Conservation (phyloP, 2,329 filamentous ascomycete species). For the Ramichloridium luteum region DNA sequence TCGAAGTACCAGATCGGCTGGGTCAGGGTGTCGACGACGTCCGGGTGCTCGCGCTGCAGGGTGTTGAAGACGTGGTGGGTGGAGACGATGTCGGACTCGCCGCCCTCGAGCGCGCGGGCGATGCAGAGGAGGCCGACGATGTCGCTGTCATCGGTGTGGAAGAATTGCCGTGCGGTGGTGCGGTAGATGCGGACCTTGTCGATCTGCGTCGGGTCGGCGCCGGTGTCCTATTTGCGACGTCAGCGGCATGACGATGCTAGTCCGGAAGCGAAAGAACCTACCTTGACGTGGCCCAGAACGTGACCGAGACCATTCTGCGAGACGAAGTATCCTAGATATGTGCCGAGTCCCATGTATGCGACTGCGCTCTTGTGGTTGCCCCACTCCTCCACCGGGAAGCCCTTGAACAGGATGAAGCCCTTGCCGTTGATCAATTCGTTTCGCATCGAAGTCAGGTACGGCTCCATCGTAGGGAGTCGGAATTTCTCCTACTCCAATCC, state of each 20-base stretch:
- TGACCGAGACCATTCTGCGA: constrained; percentile 77
- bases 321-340: constrained; percentile 77
- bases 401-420: constrained; percentile 82
- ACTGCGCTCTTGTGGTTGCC: constrained; percentile 66
- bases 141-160: constrained; percentile 74
- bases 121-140: constrained; percentile 76
- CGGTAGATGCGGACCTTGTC: constrained; percentile 84
- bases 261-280: constrained; percentile 28
- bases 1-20: constrained; percentile 85
- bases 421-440: constrained; percentile 68
- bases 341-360: constrained; percentile 76
- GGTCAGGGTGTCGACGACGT: constrained; percentile 63
- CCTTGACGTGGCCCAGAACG: constrained; percentile 75
- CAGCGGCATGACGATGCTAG: constrained; percentile 63
- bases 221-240: constrained; percentile 46
- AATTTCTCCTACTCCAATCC: constrained; percentile 40
- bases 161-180: constrained; percentile 74
- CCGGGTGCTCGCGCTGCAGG: constrained; percentile 60
- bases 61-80: constrained; percentile 73
- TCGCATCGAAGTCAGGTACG: constrained; percentile 44
- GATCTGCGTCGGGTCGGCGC: constrained; percentile 68
- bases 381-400: constrained; percentile 67
- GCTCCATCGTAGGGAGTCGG: constrained; percentile 44
- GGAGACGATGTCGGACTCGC: constrained; percentile 71
- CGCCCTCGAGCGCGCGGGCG: constrained; percentile 63